These are phyloP conservation scores for Erythrophleum ivorense DNA, from an alignment of 331 rosid genomes.

Conservation along the genomic window DNA sequence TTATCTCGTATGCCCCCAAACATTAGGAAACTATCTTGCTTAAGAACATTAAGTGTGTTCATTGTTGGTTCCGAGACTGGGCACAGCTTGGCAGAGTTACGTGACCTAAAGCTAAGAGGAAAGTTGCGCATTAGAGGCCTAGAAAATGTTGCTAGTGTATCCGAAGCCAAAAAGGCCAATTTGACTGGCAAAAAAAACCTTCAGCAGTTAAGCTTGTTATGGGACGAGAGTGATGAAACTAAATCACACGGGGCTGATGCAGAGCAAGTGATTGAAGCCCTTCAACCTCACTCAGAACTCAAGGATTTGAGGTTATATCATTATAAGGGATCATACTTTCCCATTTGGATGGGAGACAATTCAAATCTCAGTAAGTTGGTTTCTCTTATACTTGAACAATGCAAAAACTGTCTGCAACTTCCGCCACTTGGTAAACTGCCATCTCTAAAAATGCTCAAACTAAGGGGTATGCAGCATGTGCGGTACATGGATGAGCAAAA, in stretches of 20 bases:
- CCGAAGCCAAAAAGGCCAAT: not conserved
- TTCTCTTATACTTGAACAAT: rapidly evolving
- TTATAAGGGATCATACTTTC: not conserved
- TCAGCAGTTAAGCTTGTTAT: not conserved
- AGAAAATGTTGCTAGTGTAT: not conserved
- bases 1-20: not conserved
- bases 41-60: not conserved
- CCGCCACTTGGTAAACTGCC: not conserved
- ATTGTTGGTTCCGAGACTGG: not conserved
- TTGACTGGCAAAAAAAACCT: not conserved
- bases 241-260: not conserved
- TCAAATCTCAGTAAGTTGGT: not conserved
- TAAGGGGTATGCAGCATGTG: not conserved
- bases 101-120: not conserved
- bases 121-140: not conserved
- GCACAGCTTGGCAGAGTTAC: not conserved
- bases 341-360: not conserved
- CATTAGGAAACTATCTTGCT: slow-evolving; percentile 7
- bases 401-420: not conserved
- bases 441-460: not conserved
- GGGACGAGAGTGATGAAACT: not conserved
- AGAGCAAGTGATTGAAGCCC: not conserved
- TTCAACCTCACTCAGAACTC: not conserved
- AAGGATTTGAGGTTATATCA: not conserved
- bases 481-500: not conserved